Percentiles rank a stretch among this genome's conserved stretches.
These are phyloP conservation scores for Graphilbum fragrans DNA, from an alignment of 2,329 filamentous ascomycete genomes.

Conservation along the genomic window DNA sequence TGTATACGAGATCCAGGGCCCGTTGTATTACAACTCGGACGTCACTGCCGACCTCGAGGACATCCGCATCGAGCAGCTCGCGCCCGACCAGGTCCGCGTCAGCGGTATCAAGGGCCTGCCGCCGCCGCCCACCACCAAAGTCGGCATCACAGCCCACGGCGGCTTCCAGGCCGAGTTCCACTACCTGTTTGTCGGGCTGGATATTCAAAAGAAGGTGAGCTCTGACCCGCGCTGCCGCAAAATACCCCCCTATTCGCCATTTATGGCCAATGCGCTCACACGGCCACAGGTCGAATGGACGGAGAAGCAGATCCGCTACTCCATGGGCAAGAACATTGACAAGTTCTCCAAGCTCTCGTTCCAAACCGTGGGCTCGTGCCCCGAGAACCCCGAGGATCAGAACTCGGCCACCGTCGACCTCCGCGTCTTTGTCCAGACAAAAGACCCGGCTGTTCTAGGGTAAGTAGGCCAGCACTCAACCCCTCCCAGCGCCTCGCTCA, in stretches of 20 bases:
- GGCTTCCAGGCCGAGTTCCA: constrained; percentile 16
- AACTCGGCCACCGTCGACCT: constrained; percentile 26
- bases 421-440: constrained; percentile 26
- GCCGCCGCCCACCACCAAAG: constrained; percentile 37
- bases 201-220: constrained; percentile 13
- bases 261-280: no score
- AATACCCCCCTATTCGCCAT: no score
- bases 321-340: constrained; percentile 13
- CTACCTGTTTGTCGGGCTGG: constrained; percentile 15
- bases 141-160: constrained; percentile 4
- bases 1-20: constrained; percentile 13
- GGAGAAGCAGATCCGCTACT: constrained; percentile 15
- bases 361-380: constrained; percentile 15
- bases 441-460: constrained; percentile 17
- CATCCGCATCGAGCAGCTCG: constrained; percentile 22
- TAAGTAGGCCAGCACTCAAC: no score
- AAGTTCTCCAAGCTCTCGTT: constrained; percentile 18
- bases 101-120: constrained; percentile 26
- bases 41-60: constrained; percentile 28
- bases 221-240: no score
- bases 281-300: constrained; percentile 15
- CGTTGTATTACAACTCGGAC: constrained; percentile 34
- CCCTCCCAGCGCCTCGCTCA: no score
- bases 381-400: constrained; percentile 17
- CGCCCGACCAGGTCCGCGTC: constrained; percentile 23